These are phyloP conservation scores for Curvularia spicifera DNA, from an alignment of 2,329 filamentous ascomycete genomes.

Conservation along the genomic window DNA sequence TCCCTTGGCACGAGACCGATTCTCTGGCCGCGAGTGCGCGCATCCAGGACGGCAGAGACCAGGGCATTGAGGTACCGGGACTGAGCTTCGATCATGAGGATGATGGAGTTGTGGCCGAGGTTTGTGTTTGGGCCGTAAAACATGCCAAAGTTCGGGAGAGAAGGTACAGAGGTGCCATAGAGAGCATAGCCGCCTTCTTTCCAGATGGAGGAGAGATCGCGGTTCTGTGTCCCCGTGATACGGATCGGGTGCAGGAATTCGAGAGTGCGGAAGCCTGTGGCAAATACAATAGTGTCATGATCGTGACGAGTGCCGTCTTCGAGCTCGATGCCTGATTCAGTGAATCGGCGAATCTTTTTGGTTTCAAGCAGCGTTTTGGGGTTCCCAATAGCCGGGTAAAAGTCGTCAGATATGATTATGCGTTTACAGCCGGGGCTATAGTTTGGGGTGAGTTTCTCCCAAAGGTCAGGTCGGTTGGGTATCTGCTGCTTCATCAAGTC, in stretches of 20 bases:
- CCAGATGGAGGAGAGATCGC: slow-evolving; percentile 62
- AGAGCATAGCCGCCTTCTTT: slow-evolving; percentile 59
- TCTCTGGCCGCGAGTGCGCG: slow-evolving; percentile 48
- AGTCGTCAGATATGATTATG: slow-evolving; percentile 63
- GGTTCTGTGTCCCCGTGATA: slow-evolving; percentile 55
- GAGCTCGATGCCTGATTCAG: slow-evolving; percentile 56
- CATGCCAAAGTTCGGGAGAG: slow-evolving; percentile 63
- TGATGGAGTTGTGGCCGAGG: slow-evolving; percentile 63
- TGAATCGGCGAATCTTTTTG: slow-evolving; percentile 55
- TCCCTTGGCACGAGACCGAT: slow-evolving; percentile 57
- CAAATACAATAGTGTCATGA: slow-evolving; percentile 63
- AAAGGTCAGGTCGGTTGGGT: slow-evolving; percentile 57
- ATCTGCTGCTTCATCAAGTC: slow-evolving; percentile 56
- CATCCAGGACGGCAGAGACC: slow-evolving; percentile 57
- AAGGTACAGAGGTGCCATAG: slow-evolving; percentile 59
- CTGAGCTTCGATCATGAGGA: slow-evolving; percentile 68
- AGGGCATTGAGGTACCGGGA: slow-evolving; percentile 61
- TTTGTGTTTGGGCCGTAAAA: slow-evolving; percentile 65
- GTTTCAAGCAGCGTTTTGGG: slow-evolving; percentile 62
- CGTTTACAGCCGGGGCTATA: slow-evolving; percentile 64
- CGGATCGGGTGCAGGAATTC: slow-evolving; percentile 66
- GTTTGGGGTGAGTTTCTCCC: slow-evolving; percentile 60
- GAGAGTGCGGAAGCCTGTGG: slow-evolving; percentile 65
- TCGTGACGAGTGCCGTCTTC: slow-evolving; percentile 51
- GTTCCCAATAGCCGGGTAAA: slow-evolving; percentile 58